phyloP scores from a whole-genome alignment of 2,329 filamentous ascomycete genomes.

The Fusarium verticillioides region DNA sequence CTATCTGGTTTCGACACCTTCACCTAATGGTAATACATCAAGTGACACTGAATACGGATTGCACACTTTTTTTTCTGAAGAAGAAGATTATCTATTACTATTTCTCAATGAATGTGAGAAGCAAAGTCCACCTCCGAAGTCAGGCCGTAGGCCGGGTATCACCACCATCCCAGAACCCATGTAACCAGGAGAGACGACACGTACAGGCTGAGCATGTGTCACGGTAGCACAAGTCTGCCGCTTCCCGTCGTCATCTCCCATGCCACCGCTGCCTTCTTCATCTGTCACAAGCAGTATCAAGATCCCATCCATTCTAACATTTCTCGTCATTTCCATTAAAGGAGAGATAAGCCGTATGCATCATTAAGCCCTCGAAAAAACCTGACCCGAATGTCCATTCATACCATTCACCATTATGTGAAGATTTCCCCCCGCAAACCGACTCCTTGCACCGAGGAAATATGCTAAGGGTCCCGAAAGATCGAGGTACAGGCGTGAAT shows the following conservation, averaged over 20 bases:
- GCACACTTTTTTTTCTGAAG: neutral
- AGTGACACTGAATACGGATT: neutral
- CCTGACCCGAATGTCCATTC: constrained; percentile 46
- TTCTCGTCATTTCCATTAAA: constrained; percentile 50
- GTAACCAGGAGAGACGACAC: constrained; percentile 21
- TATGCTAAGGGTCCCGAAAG: constrained; percentile 44
- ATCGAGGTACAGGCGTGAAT: constrained; percentile 52
- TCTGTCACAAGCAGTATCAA: constrained; percentile 31
- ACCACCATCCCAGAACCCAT: constrained; percentile 38
- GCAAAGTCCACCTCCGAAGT: constrained; percentile 38
- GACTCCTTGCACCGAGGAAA: constrained; percentile 37
- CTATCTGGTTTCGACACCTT: neutral
- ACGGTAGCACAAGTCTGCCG: constrained; percentile 19
- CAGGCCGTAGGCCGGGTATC: constrained; percentile 42
- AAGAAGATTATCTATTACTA: constrained; percentile 48
- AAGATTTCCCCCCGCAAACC: constrained; percentile 43
- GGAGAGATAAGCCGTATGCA: constrained; percentile 50
- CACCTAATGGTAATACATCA: neutral
- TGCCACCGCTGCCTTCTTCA: constrained; percentile 19
- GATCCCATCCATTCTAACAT: constrained; percentile 42
- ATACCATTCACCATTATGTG: constrained; percentile 42
- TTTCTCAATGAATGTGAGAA: constrained; percentile 48
- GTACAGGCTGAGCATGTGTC: neutral
- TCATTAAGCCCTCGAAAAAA: constrained; percentile 49
- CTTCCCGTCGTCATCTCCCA: constrained; percentile 23